Evolutionary conservation across 176 grass and related monocot genomes (phyloP).

Genomic region (Phyllostachys edulis): DNA sequence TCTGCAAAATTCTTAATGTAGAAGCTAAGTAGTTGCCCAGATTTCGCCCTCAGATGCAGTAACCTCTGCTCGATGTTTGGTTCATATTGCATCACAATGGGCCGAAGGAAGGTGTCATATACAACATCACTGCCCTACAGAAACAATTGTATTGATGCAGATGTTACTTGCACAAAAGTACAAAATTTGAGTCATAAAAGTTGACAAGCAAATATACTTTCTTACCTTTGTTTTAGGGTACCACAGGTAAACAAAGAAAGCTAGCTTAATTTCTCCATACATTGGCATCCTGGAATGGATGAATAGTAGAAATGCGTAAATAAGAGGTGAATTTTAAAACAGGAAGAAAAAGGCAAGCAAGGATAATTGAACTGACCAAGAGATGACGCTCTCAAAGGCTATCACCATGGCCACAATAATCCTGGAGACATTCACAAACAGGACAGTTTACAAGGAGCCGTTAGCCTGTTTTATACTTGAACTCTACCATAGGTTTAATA

Average conservation of each 20-base stretch:
- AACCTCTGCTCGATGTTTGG: constrained; percentile 91
- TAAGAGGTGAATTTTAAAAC: not conserved
- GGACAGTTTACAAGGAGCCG: not conserved
- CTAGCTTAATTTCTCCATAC: constrained; percentile 89
- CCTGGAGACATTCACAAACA: constrained; percentile 59
- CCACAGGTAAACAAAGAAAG: constrained; percentile 95
- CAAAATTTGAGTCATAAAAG: not conserved
- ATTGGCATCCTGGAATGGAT: constrained; percentile 74
- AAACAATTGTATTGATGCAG: constrained; percentile 20
- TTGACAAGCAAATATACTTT: not conserved
- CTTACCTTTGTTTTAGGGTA: constrained; percentile 95
- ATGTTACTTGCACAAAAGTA: not conserved
- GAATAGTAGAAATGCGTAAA: not conserved
- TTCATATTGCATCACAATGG: constrained; percentile 95
- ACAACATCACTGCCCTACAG: constrained; percentile 80
- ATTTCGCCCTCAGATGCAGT: constrained; percentile 62
- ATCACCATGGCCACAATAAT: constrained; percentile 85
- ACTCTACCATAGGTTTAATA: not conserved
- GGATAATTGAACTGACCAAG: constrained; percentile 55
- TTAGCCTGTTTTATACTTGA: not conserved
- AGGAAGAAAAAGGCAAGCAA: constrained; percentile 12
- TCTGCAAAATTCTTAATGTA: constrained; percentile 86
- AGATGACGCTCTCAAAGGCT: constrained; percentile 64
- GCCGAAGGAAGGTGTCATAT: constrained; percentile 81
- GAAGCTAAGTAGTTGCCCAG: constrained; percentile 71